Base-by-base conservation (phyloP, 768 basidiomycete species). In the Austroboletus eburneus region DNA sequence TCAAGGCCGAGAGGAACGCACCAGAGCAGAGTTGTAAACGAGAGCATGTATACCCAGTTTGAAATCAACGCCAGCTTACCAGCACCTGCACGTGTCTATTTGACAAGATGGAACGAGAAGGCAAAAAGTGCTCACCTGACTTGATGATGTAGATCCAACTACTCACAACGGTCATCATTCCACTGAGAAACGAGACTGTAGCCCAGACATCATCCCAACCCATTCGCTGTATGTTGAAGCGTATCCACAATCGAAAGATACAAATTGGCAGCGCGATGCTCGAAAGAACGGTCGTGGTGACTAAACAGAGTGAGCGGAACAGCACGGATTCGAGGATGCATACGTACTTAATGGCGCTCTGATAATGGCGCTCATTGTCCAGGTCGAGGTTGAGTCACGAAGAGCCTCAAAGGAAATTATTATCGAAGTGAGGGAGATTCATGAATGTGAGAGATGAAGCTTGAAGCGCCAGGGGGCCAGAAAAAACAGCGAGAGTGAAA, bases 191-290 rank as follows among this genome's bases (percentile, higher is more conserved):
- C 2, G 57, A 60, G 10, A 49, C 27, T 1, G 30, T 35, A 6
- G 59, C 59, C 51, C 48, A 61, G 32, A 46, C 22, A 23, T 62
- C 61, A 12, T 62, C 61, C 44, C 55, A 40, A 20, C 61, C 58
- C 18, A 61, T 37, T 12, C 52, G 47, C 32, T 42, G 47, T 24
- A 62, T 54, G 20, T 21, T 39, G 20, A 57, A 37, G 22, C 61
- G 60, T 27, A 60, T 57, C 42, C 55, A 41, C 16, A 61, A 9
- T 21, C 57, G 50, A 21, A 62, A 51, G 13, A 59, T 5, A 14
- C 48, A 48, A 22, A 49, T 32, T 21, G 44, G 29, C 32, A 62
- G 36, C 17, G 42, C 51, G 9, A 50, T 9, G 23, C 21, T 36
- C 3, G 36, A 8, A 9, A 59, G n/a, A 23, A 38, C 27, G 38